A percentile compares a stretch with the other conserved stretches of the same genome.
Evolutionary conservation across 352 stramenopile genomes (phyloP).

Genomic region (Halophytophthora polymorphica): DNA sequence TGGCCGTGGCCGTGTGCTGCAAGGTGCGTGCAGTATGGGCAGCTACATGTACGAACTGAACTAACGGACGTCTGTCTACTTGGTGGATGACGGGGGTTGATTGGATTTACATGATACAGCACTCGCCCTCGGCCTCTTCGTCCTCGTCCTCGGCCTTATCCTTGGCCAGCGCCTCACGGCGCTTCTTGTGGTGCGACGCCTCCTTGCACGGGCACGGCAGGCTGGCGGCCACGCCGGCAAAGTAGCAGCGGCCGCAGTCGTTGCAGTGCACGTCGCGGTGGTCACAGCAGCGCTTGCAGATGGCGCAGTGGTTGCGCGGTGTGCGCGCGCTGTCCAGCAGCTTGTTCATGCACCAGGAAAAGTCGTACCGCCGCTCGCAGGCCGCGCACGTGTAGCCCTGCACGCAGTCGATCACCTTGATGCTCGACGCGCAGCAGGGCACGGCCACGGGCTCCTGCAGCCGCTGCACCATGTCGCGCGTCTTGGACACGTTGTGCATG

Average conservation of each 20-base stretch:
- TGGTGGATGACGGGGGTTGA: conserved; percentile 17
- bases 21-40: too few relatives aligned
- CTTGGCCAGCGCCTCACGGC: conserved; percentile 31
- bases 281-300: conserved; percentile 85
- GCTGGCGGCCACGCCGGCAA: conserved; percentile 72
- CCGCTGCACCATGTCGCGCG: conserved; percentile 74
- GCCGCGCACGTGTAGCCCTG: conserved; percentile 57
- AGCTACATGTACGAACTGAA: too few relatives aligned
- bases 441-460: conserved; percentile 66
- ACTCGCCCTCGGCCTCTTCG: conserved; percentile 78
- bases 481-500: conserved; percentile 88
- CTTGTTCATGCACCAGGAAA: conserved; percentile 84
- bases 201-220: conserved; percentile 81
- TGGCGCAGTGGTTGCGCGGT: conserved; percentile 78
- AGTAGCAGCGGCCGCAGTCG: conserved; percentile 83
- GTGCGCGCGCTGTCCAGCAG: conserved; percentile 69
- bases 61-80: conserved; percentile 4
- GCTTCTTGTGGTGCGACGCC: conserved; percentile 51
- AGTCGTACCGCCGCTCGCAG: conserved; percentile 63
- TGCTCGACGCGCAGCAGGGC: conserved; percentile 50
- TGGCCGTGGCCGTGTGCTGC: too few relatives aligned
- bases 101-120: conserved; percentile 75
- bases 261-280: conserved; percentile 85
- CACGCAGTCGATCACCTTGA: conserved; percentile 76
- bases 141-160: conserved; percentile 52